phyloP scores from a whole-genome alignment of 164 flowering plant genomes.

The Cinnamomum chago region DNA sequence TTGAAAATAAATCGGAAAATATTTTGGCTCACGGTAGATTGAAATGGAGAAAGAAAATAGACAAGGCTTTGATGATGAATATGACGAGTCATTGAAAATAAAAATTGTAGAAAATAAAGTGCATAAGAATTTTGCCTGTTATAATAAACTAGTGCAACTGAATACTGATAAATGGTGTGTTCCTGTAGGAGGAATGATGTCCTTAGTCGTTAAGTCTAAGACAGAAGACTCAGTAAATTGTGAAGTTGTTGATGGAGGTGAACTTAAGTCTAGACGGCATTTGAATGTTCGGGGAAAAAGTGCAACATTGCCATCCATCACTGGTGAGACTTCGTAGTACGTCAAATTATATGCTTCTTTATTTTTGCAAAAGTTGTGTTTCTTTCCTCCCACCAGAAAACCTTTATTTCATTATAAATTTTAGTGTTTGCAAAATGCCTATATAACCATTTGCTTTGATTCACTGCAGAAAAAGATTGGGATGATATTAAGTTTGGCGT shows the following conservation, averaged over 20 bases:
- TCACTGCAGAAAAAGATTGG: constrained; percentile 55
- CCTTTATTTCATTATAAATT: neutral
- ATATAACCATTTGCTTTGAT: constrained; percentile 10
- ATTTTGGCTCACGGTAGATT: no score
- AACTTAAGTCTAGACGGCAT: constrained; percentile 93
- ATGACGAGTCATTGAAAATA: neutral
- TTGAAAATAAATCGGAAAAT: no score
- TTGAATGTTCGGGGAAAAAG: constrained; percentile 98
- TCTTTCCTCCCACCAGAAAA: neutral
- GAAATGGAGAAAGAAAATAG: no score
- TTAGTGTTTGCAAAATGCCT: constrained; percentile 4
- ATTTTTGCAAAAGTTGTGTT: neutral
- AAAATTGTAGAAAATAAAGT: neutral
- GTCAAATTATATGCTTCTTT: neutral
- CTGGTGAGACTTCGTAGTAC: constrained; percentile 43
- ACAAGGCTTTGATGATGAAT: neutral
- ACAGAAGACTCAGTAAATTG: constrained; percentile 88
- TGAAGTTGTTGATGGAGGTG: constrained; percentile 98
- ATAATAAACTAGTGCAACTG: neutral
- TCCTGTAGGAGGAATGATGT: constrained; percentile 95
- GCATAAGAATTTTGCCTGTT: neutral
- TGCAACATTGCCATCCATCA: constrained; percentile 50
- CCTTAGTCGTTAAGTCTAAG: constrained; percentile 83
- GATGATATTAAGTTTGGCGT: constrained; percentile 67
- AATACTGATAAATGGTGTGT: neutral